Evolutionary conservation across 441 rosid species (phyloP).

Genomic region (Raphanus hybrid): DNA sequence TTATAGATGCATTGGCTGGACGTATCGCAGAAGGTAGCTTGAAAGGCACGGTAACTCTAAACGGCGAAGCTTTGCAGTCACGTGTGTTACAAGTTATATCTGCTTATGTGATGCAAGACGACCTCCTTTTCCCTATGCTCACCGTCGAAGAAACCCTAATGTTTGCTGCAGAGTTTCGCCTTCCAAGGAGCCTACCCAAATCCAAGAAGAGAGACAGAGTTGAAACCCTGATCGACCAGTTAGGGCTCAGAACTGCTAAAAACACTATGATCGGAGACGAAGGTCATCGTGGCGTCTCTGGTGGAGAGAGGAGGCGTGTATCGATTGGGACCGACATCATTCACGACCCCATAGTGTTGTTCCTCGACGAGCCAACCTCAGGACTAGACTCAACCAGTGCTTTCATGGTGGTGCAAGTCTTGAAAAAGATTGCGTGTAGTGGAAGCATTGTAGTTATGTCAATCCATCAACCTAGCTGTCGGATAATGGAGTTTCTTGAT

Average conservation of each 20-base stretch:
- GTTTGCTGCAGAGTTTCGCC: neutral
- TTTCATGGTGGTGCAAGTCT: conserved; percentile 76
- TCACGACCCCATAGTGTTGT: conserved; percentile 22
- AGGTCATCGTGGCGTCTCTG: conserved; percentile 9
- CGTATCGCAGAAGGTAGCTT: conserved; percentile 73
- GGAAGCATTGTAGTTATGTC: conserved; percentile 85
- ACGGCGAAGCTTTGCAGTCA: conserved; percentile 63
- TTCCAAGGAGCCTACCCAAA: conserved; percentile 1
- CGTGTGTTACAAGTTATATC: conserved; percentile 44
- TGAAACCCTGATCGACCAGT: conserved; percentile 3
- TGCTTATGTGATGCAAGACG: conserved; percentile 3
- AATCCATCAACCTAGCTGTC: conserved; percentile 50
- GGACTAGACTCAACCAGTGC: conserved; percentile 85
- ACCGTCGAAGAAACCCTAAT: neutral
- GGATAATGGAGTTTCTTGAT: conserved; percentile 33
- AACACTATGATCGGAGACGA: conserved; percentile 1
- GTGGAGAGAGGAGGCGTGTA: conserved; percentile 9
- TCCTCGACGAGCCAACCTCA: conserved; percentile 85
- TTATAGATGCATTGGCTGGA: conserved; percentile 82
- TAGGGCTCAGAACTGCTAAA: neutral
- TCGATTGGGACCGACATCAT: neutral
- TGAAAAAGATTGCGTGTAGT: conserved; percentile 68
- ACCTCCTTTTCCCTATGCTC: conserved; percentile 3
- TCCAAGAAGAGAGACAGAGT: neutral
- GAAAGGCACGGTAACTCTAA: conserved; percentile 60